phyloP scores from a whole-genome alignment of 2,329 filamentous ascomycete genomes.

The Dothidotthia symphoricarpi region DNA sequence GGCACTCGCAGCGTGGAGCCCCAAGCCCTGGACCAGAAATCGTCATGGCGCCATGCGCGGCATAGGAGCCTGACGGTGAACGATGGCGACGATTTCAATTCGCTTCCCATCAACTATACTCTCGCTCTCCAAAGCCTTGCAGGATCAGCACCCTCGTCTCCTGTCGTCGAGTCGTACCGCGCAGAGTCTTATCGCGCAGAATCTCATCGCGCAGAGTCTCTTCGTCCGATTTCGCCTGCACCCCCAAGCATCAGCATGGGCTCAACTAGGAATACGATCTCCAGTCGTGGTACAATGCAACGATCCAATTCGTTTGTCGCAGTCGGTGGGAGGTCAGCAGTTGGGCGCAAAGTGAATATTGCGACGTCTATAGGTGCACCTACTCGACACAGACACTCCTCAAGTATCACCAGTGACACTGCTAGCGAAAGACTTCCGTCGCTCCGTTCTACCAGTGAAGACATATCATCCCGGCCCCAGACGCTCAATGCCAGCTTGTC shows the following conservation, averaged over 20 bases:
- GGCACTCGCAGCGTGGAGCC: slow-evolving; percentile 1
- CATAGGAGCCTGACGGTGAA: slow-evolving; percentile 36
- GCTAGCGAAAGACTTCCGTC: slow-evolving; percentile 16
- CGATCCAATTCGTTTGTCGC: slow-evolving; percentile 29
- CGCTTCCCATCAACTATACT: slow-evolving; percentile 43
- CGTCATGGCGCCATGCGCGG: slow-evolving; percentile 20
- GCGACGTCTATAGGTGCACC: slow-evolving; percentile 24
- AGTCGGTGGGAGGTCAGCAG: slow-evolving; percentile 34
- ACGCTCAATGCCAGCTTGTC: slow-evolving; percentile 28
- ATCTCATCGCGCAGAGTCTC: slow-evolving; percentile 8
- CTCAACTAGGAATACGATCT: slow-evolving; percentile 20
- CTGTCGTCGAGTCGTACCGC: slow-evolving; percentile 7
- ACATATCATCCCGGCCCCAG: slow-evolving; percentile 26
- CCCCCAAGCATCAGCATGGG: slow-evolving; percentile 20
- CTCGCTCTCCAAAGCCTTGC: slow-evolving; percentile 39
- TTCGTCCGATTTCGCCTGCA: slow-evolving; percentile 11
- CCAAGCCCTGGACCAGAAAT: slow-evolving; percentile 6
- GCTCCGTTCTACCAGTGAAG: slow-evolving; percentile 33
- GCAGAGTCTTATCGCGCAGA: slow-evolving; percentile 9
- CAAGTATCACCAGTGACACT: slow-evolving; percentile 25
- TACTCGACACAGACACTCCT: slow-evolving; percentile 26
- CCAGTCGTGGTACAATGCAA: slow-evolving; percentile 19
- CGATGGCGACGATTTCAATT: slow-evolving; percentile 34
- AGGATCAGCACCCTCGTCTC: slow-evolving; percentile 16
- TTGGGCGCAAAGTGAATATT: slow-evolving; percentile 23